Evolutionary conservation across 2,329 filamentous ascomycete species (phyloP).

Genomic region (Hypocreales sp.): DNA sequence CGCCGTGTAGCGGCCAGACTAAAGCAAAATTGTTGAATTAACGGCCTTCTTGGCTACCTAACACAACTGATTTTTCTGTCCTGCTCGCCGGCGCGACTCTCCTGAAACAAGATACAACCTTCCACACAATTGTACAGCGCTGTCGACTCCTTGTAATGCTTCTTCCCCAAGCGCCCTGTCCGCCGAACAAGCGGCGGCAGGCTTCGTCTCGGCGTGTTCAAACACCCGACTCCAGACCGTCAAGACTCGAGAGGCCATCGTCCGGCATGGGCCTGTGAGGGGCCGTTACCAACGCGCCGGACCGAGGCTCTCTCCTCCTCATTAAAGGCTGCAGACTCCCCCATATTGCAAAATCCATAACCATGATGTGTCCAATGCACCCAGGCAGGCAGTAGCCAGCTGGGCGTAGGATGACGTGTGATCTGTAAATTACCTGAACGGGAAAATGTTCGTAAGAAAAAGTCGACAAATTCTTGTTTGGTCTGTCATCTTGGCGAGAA

Average conservation of each 20-base stretch:
- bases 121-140: slow-evolving; percentile 2
- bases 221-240: no score
- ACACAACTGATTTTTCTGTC: slow-evolving; percentile 2
- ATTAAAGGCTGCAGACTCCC: slow-evolving; percentile 17
- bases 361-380: slow-evolving; percentile 46
- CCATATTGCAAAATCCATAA: slow-evolving; percentile 44
- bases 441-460: slow-evolving; percentile 33
- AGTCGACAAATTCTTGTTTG: slow-evolving; percentile 29
- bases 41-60: slow-evolving; percentile 4
- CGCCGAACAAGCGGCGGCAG: slow-evolving; percentile 1
- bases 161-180: neutral
- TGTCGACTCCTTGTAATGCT: slow-evolving; percentile 1
- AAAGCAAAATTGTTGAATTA: no score
- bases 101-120: slow-evolving; percentile 5
- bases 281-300: no score
- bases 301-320: no score
- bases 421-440: slow-evolving; percentile 35
- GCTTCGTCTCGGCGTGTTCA: no score
- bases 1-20: no score
- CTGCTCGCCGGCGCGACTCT: slow-evolving; percentile 1
- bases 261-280: no score
- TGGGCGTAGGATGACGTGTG: slow-evolving; percentile 42
- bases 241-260: no score
- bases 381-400: slow-evolving; percentile 29
- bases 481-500: slow-evolving; percentile 18